Percentiles rank a stretch among this genome's conserved stretches.
Evolutionary conservation across 176 grass and related monocot species (phyloP).

Genomic region (Rhynchospora breviuscula): DNA sequence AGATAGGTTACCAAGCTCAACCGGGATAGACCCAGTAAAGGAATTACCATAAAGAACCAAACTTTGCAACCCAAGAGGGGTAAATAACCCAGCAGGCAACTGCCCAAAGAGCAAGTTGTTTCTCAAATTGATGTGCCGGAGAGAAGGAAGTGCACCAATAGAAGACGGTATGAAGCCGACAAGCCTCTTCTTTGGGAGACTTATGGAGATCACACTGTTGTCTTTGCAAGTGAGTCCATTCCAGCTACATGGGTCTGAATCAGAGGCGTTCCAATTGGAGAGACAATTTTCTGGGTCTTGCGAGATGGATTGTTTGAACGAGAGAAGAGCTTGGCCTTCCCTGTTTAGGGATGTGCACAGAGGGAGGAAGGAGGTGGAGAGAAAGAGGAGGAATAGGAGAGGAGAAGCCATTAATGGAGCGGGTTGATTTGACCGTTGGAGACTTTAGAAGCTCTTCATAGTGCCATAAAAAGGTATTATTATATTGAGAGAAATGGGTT

Average conservation of each 20-base stretch:
- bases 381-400: not conserved
- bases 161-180: slow-evolving; percentile 40
- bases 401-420: slow-evolving; percentile 13
- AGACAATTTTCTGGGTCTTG: slow-evolving; percentile 55
- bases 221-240: slow-evolving; percentile 60
- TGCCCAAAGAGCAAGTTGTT: slow-evolving; percentile 52
- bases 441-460: not conserved
- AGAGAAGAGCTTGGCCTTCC: slow-evolving; percentile 72
- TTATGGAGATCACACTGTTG: slow-evolving; percentile 41
- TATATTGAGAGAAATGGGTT: not conserved
- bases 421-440: slow-evolving; percentile 26
- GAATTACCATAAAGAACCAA: slow-evolving; percentile 79
- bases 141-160: slow-evolving; percentile 42
- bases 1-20: slow-evolving; percentile 50
- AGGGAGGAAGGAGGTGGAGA: slow-evolving; percentile 23
- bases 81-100: slow-evolving; percentile 35
- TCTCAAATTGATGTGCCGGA: slow-evolving; percentile 81
- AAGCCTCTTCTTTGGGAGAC: slow-evolving; percentile 58
- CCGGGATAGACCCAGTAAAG: slow-evolving; percentile 45
- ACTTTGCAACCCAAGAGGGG: slow-evolving; percentile 47
- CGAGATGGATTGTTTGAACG: slow-evolving; percentile 54
- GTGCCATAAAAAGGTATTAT: not conserved
- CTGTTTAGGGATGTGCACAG: slow-evolving; percentile 21
- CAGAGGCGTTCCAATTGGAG: slow-evolving; percentile 56
- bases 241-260: slow-evolving; percentile 69